Conservation (phyloP, 352 stramenopile species). For the Phytophthora boehmeriae region DNA sequence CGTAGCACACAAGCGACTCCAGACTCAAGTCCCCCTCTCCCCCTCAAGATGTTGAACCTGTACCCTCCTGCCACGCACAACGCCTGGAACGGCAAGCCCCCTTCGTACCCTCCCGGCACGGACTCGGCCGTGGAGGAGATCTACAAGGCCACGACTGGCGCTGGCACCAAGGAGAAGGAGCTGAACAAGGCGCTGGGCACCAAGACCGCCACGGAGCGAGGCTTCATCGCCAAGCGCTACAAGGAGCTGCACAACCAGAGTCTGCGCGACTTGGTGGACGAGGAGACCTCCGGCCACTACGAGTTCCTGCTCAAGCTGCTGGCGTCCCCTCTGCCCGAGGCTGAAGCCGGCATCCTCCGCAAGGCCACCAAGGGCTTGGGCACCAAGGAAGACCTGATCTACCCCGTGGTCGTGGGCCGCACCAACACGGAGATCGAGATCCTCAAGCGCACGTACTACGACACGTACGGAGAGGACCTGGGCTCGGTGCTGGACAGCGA, state of each 20-base stretch:
- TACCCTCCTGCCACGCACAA: slow-evolving; percentile 77
- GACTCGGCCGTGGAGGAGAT: slow-evolving; percentile 70
- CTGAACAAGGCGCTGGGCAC: slow-evolving; percentile 64
- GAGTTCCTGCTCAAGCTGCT: slow-evolving; percentile 69
- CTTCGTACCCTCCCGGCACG: slow-evolving; percentile 51
- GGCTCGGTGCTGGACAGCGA: slow-evolving; percentile 63
- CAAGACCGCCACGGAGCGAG: slow-evolving; percentile 65
- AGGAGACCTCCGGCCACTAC: slow-evolving; percentile 69
- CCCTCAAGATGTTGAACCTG: slow-evolving; percentile 70
- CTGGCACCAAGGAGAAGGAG: slow-evolving; percentile 70
- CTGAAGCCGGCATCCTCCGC: slow-evolving; percentile 65
- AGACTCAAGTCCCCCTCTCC: neutral
- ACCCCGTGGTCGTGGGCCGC: slow-evolving; percentile 62
- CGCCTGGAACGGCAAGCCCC: slow-evolving; percentile 55
- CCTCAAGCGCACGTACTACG: slow-evolving; percentile 85
- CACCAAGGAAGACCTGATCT: slow-evolving; percentile 73
- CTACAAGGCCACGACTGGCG: slow-evolving; percentile 63
- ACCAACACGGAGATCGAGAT: slow-evolving; percentile 81
- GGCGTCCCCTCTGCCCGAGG: slow-evolving; percentile 59
- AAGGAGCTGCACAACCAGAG: slow-evolving; percentile 66
- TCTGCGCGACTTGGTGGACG: slow-evolving; percentile 65
- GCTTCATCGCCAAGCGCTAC: slow-evolving; percentile 75
- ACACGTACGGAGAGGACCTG: slow-evolving; percentile 67
- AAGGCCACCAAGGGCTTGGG: slow-evolving; percentile 69
- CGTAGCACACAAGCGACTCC: slow-evolving; percentile 21